Evolutionary conservation across 768 basidiomycete species (phyloP).

Genomic region (Rhizopogon vulgaris): DNA sequence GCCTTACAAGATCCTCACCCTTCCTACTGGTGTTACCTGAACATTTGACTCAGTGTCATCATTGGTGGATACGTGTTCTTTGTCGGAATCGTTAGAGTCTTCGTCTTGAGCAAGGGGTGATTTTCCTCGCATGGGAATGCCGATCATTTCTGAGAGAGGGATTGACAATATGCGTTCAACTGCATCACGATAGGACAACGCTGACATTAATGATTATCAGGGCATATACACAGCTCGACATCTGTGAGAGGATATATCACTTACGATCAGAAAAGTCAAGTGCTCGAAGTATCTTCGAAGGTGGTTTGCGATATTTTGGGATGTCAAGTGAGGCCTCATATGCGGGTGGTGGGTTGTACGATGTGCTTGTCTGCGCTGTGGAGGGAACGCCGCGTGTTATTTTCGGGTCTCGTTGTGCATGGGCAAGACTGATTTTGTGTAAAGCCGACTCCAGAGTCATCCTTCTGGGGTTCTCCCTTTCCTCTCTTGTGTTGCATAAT

Average conservation of each 20-base stretch:
- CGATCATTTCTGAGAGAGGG: background rate
- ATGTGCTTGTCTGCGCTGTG: background rate
- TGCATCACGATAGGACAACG: slow-evolving; percentile 23
- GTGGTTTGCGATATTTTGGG: slow-evolving; percentile 4
- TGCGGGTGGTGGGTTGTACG: slow-evolving; percentile 5
- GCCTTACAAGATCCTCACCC: background rate
- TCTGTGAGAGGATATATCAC: slow-evolving; percentile 5
- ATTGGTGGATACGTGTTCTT: background rate
- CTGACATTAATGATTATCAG: slow-evolving; percentile 9
- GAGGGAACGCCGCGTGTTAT: background rate
- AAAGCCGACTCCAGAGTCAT: slow-evolving; percentile 7
- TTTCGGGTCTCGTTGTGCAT: slow-evolving; percentile 13
- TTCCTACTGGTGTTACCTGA: background rate
- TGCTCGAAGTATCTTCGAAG: slow-evolving; percentile 18
- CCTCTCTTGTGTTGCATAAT: slow-evolving; percentile 20
- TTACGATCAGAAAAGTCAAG: slow-evolving; percentile 23
- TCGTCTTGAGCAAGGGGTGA: background rate
- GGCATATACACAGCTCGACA: background rate
- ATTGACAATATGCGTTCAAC: slow-evolving; percentile 17
- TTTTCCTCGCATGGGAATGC: background rate
- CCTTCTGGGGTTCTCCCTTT: background rate
- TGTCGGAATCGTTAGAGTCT: background rate
- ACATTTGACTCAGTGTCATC: background rate
- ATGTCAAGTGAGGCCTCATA: slow-evolving; percentile 1
- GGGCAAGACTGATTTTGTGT: slow-evolving; percentile 21